phyloP scores from a whole-genome alignment of 805 yeast species.

The Komagataella mondaviorum region DNA sequence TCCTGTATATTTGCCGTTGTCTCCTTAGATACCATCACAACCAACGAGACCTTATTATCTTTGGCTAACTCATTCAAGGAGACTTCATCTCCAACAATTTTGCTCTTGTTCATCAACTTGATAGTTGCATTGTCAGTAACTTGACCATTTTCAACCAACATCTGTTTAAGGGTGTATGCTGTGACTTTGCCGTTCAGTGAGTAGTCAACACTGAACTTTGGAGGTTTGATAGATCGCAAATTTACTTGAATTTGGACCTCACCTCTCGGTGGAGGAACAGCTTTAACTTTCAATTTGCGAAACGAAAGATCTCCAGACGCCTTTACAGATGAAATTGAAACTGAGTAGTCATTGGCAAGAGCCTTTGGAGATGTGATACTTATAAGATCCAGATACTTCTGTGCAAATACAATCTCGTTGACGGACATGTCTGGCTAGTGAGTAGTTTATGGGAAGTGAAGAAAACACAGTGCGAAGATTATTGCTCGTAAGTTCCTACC shows the following conservation, averaged over 20 bases:
- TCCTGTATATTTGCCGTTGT: not conserved
- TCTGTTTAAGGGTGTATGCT: slow-evolving; percentile 23
- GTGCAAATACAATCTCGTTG: not conserved
- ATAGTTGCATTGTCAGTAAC: slow-evolving; percentile 22
- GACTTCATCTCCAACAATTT: slow-evolving; percentile 32
- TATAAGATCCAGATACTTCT: not conserved
- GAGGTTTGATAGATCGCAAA: slow-evolving; percentile 61
- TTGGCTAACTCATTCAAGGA: slow-evolving; percentile 10
- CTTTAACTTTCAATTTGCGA: not conserved
- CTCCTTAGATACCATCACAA: not conserved
- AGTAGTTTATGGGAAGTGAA: not conserved
- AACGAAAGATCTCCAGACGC: not conserved
- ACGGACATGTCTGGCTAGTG: not conserved
- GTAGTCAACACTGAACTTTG: slow-evolving; percentile 34
- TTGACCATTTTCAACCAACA: slow-evolving; percentile 17
- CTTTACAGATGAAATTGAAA: not conserved
- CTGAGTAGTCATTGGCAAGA: not conserved
- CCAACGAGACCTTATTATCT: slow-evolving; percentile 1
- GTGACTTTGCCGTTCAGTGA: slow-evolving; percentile 8
- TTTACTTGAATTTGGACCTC: slow-evolving; percentile 9
- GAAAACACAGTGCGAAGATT: not conserved
- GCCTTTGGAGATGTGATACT: not conserved
- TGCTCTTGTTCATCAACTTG: slow-evolving; percentile 35
- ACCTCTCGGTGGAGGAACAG: not conserved
- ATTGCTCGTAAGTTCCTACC: not conserved